phyloP scores from a whole-genome alignment of 192 early-diverging fungal species.

The Coemansia sp. region DNA sequence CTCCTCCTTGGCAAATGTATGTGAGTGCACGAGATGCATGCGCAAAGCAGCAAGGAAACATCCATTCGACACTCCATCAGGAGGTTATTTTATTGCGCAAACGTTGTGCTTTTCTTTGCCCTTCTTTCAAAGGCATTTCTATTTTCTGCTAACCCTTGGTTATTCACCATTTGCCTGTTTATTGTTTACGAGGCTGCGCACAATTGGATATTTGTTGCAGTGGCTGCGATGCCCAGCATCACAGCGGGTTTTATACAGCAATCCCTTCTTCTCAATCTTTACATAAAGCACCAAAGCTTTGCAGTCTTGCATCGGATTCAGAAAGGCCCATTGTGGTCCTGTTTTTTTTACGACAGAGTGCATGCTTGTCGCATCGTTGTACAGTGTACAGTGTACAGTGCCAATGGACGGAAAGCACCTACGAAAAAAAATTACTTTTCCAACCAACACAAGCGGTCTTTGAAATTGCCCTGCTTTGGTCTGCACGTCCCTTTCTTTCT shows the following conservation, averaged over 20 bases:
- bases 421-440: neutral
- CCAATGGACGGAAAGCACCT: neutral
- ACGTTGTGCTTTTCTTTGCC: neutral
- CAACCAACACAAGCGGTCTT: neutral
- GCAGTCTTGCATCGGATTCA: neutral
- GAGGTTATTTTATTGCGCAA: neutral
- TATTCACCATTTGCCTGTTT: neutral
- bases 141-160: neutral
- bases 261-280: neutral
- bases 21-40: too few species aligned
- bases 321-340: slow-evolving; percentile 3
- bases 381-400: neutral
- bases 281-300: neutral
- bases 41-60: neutral
- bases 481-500: neutral
- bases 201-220: slow-evolving; percentile 8
- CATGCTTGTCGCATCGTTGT: neutral
- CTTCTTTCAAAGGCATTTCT: neutral
- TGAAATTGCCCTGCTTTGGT: neutral
- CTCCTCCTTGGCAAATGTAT: neutral
- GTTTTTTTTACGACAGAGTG: neutral
- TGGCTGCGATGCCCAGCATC: neutral
- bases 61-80: neutral
- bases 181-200: neutral
- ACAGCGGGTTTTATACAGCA: neutral